Conservation (phyloP, 2,329 filamentous ascomycete species). For the Bipolaris gigantea region DNA sequence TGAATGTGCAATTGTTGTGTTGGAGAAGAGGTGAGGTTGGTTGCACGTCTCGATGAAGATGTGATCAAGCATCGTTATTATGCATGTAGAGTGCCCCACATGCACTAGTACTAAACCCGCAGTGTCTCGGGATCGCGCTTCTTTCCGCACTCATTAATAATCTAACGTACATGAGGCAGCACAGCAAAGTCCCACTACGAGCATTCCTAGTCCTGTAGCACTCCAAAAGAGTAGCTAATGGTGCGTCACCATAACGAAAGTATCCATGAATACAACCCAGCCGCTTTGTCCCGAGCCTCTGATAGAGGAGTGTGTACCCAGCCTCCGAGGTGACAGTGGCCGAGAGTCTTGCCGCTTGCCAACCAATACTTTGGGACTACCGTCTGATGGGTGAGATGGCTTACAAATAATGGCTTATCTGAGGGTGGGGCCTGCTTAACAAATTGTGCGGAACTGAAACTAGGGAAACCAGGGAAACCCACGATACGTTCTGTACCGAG, state of each 20-base stretch:
- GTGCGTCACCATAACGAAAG: neutral
- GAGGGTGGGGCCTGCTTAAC: conserved; percentile 7
- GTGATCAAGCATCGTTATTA: conserved; percentile 9
- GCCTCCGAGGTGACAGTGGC: neutral
- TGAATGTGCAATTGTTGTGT: neutral
- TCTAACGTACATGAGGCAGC: neutral
- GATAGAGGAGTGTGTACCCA: neutral
- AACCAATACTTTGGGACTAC: neutral
- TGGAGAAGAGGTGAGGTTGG: neutral
- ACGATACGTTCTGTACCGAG: neutral
- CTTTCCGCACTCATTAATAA: conserved; percentile 1
- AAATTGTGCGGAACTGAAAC: conserved; percentile 6
- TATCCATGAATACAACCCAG: neutral
- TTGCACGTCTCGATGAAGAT: conserved; percentile 7
- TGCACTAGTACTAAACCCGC: conserved; percentile 1
- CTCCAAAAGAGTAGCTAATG: neutral
- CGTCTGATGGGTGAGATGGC: neutral
- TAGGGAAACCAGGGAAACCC: neutral
- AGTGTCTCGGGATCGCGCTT: conserved; percentile 1
- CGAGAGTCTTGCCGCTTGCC: neutral
- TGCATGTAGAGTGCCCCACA: conserved; percentile 12
- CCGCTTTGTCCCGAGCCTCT: neutral
- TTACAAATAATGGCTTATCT: neutral
- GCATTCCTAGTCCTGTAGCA: neutral
- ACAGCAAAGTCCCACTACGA: neutral